A percentile compares a stretch with the other conserved stretches of the same genome.
Evolutionary conservation across 2,329 filamentous ascomycete species (phyloP).

Genomic region (Neoscytalidium dimidiatum): DNA sequence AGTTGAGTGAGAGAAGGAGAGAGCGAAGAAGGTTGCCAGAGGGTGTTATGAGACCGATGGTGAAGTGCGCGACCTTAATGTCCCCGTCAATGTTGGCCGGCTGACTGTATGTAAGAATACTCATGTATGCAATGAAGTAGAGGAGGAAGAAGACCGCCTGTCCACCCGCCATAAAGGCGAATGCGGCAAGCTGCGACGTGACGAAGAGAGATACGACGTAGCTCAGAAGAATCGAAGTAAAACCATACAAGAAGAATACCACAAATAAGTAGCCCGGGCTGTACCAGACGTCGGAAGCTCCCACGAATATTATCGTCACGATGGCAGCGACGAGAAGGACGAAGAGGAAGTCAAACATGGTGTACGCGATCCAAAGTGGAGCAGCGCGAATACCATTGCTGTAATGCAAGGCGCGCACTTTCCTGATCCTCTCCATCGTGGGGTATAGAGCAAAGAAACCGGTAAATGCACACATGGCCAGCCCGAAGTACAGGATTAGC

Average conservation of each 20-base stretch:
- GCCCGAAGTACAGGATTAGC: conserved; percentile 76
- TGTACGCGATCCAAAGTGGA: conserved; percentile 83
- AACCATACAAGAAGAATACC: conserved; percentile 76
- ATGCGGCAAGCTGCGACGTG: conserved; percentile 77
- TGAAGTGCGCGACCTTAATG: conserved; percentile 72
- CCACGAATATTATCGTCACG: conserved; percentile 68
- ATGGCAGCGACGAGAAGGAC: conserved; percentile 68
- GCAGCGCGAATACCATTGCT: conserved; percentile 84
- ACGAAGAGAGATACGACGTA: conserved; percentile 83
- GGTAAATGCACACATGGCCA: conserved; percentile 77
- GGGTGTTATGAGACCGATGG: conserved; percentile 72
- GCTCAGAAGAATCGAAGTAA: conserved; percentile 73
- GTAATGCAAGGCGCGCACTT: conserved; percentile 84
- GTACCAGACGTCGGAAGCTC: conserved; percentile 69
- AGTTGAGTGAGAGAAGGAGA: conserved; percentile 76
- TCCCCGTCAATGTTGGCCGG: conserved; percentile 67
- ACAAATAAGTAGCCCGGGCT: conserved; percentile 79
- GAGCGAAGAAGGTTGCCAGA: conserved; percentile 74
- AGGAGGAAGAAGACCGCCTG: conserved; percentile 61
- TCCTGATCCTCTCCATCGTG: conserved; percentile 76
- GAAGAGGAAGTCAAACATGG: conserved; percentile 76
- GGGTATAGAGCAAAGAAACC: conserved; percentile 89
- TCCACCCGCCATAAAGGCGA: conserved; percentile 76
- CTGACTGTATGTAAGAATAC: conserved; percentile 72
- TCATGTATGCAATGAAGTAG: conserved; percentile 51